A percentile compares a stretch with the other conserved stretches of the same genome.
Conservation (phyloP, 1,139 yeast genomes). For the Candida pseudoviswanathii region DNA sequence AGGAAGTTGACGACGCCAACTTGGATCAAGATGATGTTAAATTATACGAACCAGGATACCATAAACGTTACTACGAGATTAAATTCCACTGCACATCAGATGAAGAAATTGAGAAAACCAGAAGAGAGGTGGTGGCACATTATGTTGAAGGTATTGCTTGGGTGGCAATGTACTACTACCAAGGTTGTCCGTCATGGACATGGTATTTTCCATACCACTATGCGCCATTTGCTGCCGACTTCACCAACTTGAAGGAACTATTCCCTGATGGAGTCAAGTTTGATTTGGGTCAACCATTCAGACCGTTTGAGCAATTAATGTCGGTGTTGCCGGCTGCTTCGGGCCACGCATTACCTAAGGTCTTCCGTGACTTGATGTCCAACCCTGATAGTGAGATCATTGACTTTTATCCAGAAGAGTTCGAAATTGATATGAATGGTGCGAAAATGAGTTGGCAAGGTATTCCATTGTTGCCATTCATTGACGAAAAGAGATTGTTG, state of each 20-base stretch:
- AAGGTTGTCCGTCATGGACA: constrained; percentile 98
- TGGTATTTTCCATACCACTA: constrained; percentile 98
- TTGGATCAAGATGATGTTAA: constrained; percentile 55
- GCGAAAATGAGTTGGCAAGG: constrained; percentile 96
- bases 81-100: constrained; percentile 66
- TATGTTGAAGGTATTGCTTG: constrained; percentile 96
- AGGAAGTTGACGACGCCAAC: constrained; percentile 17
- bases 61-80: constrained; percentile 72
- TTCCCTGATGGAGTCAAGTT: constrained; percentile 61
- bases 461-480: constrained; percentile 85
- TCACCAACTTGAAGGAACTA: constrained; percentile 51
- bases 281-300: constrained; percentile 75
- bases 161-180: constrained; percentile 91
- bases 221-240: constrained; percentile 96
- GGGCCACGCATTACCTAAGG: constrained; percentile 84
- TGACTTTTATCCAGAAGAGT: constrained; percentile 89
- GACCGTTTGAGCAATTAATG: constrained; percentile 96
- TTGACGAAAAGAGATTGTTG: constrained; percentile 77
- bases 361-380: constrained; percentile 83
- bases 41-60: constrained; percentile 87
- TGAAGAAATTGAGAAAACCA: constrained; percentile 57
- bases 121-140: constrained; percentile 63
- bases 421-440: constrained; percentile 93
- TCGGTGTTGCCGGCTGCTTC: constrained; percentile 97
- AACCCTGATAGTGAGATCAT: constrained; percentile 79